These are phyloP conservation scores for Mycosphaerelloides madeirae DNA, from an alignment of 2,329 filamentous ascomycete species.

Conservation along the genomic window DNA sequence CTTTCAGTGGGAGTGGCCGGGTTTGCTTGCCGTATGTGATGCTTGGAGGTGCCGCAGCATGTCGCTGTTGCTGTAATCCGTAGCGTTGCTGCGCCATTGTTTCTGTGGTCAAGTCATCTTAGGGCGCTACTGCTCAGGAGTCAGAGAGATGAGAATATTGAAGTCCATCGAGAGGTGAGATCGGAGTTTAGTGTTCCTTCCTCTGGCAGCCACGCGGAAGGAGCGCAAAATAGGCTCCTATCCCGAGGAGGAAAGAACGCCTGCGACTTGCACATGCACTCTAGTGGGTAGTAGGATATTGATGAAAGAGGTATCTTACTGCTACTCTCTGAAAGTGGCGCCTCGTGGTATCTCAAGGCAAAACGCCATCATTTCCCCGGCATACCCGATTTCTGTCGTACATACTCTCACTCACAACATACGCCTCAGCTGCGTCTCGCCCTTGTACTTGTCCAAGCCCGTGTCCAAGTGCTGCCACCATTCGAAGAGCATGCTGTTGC, in stretches of 20 bases:
- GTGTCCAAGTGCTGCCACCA: constrained; percentile 88
- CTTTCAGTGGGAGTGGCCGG: constrained; percentile 19
- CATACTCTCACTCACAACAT: constrained; percentile 50
- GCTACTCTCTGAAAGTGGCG: background rate
- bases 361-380: constrained; percentile 6
- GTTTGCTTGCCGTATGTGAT: constrained; percentile 21
- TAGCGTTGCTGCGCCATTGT: no score
- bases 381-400: background rate
- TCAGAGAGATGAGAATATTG: no score
- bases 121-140: no score
- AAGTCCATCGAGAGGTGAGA: no score
- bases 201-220: no score
- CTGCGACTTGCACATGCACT: no score
- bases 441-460: constrained; percentile 77
- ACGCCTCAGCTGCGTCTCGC: constrained; percentile 80
- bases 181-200: no score
- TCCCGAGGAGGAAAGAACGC: no score
- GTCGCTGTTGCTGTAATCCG: background rate
- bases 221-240: no score
- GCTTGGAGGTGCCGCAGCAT: background rate
- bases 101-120: no score
- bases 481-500: constrained; percentile 93
- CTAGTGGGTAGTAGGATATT: background rate
- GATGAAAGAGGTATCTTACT: background rate
- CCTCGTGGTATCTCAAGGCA: constrained; percentile 17